Evolutionary conservation across 2,329 filamentous ascomycete genomes (phyloP).

Genomic region (Verticillium nubilum): DNA sequence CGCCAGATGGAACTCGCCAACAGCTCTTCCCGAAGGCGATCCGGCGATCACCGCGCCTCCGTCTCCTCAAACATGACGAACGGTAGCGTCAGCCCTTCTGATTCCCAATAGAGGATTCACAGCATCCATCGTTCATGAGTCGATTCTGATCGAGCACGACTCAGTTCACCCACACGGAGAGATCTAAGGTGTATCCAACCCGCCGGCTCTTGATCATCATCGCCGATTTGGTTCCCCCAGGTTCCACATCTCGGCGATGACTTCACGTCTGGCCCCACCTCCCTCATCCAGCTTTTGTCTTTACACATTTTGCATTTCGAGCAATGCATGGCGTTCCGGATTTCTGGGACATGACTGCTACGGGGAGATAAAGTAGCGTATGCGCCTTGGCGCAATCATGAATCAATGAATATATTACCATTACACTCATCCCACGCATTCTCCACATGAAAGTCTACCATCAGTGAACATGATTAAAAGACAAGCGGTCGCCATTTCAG

Average conservation of each 20-base stretch:
- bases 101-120: neutral
- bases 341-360: neutral
- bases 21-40: slow-evolving; percentile 29
- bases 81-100: slow-evolving; percentile 11
- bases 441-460: too few species aligned
- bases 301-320: neutral
- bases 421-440: too few species aligned
- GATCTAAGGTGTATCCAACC: too few species aligned
- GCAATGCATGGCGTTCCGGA: neutral
- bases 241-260: neutral
- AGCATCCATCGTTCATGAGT: neutral
- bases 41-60: slow-evolving; percentile 8
- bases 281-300: neutral
- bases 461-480: too few species aligned
- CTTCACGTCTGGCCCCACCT: neutral
- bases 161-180: neutral
- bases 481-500: too few species aligned
- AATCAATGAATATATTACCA: neutral
- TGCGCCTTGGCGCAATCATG: neutral
- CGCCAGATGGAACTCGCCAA: slow-evolving; percentile 57
- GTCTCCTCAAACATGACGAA: slow-evolving; percentile 19
- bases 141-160: neutral
- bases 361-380: neutral
- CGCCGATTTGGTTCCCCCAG: neutral
- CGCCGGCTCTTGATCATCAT: neutral